Conservation (phyloP, 73 alveolate genomes). For the Paramecium bursaria region DNA sequence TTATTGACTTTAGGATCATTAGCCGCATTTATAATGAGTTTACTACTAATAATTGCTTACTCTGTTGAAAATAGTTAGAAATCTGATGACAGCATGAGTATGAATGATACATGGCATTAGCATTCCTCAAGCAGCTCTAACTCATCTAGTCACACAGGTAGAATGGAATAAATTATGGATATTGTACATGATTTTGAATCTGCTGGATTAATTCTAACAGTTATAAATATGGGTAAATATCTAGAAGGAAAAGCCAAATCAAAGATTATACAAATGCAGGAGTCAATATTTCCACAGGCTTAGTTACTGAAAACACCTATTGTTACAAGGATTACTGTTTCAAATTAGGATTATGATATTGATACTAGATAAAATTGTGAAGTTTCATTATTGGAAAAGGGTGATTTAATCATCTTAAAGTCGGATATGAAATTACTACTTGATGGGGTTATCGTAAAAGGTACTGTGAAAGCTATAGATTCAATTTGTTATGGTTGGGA, state of each 20-base stretch:
- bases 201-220: conserved; percentile 79
- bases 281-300: conserved; percentile 63
- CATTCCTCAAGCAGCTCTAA: too few relatives aligned
- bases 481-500: conserved; percentile 69
- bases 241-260: conserved; percentile 82
- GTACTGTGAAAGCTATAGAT: conserved; percentile 65
- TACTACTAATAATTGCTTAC: conserved; percentile 30
- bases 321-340: conserved; percentile 72
- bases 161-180: conserved; percentile 66
- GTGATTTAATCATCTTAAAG: conserved; percentile 80
- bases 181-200: conserved; percentile 84
- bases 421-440: conserved; percentile 87
- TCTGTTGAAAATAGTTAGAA: not conserved
- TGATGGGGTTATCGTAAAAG: conserved; percentile 85
- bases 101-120: too few relatives aligned
- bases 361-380: conserved; percentile 60
- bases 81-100: not conserved
- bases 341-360: conserved; percentile 70
- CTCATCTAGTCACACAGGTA: not conserved
- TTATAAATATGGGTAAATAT: conserved; percentile 83
- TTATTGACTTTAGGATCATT: conserved; percentile 61
- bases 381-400: conserved; percentile 72
- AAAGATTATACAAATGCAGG: conserved; percentile 76
- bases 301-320: conserved; percentile 74
- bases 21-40: conserved; percentile 67